Conservation (phyloP, 495 filamentous ascomycete genomes). For the Paragyromitra xinjiangensis region DNA sequence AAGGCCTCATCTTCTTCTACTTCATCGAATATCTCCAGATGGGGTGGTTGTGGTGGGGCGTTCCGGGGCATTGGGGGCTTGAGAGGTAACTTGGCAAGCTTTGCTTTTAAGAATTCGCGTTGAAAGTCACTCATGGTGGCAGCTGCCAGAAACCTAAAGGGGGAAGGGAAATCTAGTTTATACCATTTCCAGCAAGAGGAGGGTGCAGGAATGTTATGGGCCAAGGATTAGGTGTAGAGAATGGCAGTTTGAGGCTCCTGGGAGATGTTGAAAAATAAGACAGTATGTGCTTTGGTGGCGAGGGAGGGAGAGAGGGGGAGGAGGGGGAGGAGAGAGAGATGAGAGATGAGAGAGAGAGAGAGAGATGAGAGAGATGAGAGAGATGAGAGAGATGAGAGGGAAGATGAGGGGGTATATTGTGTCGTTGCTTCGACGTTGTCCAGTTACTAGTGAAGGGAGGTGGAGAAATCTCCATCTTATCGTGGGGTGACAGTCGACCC, state of each 20-base stretch:
- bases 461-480: conserved; percentile 1
- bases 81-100: conserved; percentile 71
- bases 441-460: background rate
- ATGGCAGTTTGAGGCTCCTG: background rate
- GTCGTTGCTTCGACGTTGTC: too few species aligned
- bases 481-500: conserved; percentile 8
- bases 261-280: background rate
- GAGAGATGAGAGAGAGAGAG: background rate
- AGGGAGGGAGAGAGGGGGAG: background rate
- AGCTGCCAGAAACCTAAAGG: conserved; percentile 21
- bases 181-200: conserved; percentile 21
- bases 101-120: conserved; percentile 81
- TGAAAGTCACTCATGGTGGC: conserved; percentile 83
- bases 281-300: background rate
- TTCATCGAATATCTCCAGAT: conserved; percentile 62
- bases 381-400: background rate
- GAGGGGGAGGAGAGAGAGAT: background rate
- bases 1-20: conserved; percentile 64
- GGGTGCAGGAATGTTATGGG: background rate
- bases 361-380: background rate
- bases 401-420: too few species aligned
- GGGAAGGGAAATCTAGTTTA: conserved; percentile 26
- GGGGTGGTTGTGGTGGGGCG: conserved; percentile 35
- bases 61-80: conserved; percentile 62
- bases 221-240: background rate